Conservation (phyloP, 306 rosid genomes). For the Malus sylvestris region DNA sequence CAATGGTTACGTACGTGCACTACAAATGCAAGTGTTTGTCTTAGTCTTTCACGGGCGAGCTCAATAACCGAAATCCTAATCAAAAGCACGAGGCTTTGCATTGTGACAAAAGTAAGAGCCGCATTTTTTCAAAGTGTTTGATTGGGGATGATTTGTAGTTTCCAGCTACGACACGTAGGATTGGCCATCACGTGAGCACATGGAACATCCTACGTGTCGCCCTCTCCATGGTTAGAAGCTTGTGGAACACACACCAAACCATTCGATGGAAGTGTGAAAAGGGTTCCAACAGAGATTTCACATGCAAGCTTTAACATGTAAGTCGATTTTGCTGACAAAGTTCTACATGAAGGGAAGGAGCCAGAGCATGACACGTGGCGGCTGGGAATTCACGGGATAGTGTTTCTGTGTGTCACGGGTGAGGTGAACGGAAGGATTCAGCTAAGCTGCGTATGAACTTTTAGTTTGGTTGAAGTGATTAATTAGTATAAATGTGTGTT, state of each 20-base stretch:
- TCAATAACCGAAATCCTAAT: background rate
- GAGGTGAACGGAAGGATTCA: background rate
- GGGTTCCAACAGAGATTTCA: constrained; percentile 36
- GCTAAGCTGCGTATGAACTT: background rate
- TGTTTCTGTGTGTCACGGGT: constrained; percentile 52
- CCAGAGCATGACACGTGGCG: constrained; percentile 38
- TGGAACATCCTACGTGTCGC: background rate
- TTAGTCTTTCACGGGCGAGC: constrained; percentile 33
- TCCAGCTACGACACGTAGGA: constrained; percentile 28
- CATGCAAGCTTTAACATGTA: constrained; percentile 27
- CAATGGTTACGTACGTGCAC: constrained; percentile 14
- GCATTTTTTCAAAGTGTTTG: constrained; percentile 18
- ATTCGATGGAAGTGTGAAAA: background rate
- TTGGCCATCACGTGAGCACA: background rate
- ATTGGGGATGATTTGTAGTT: constrained; percentile 20
- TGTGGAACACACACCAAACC: background rate
- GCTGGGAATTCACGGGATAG: constrained; percentile 44
- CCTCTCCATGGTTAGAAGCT: background rate
- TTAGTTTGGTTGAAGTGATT: constrained; percentile 15
- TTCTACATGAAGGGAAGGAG: background rate
- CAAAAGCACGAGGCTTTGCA: background rate
- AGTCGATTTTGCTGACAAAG: constrained; percentile 27
- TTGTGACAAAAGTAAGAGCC: background rate
- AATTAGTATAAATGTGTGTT: background rate
- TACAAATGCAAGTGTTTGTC: constrained; percentile 31